Conservation (phyloP, 2,329 filamentous ascomycete genomes). For the Penicillium freii region DNA sequence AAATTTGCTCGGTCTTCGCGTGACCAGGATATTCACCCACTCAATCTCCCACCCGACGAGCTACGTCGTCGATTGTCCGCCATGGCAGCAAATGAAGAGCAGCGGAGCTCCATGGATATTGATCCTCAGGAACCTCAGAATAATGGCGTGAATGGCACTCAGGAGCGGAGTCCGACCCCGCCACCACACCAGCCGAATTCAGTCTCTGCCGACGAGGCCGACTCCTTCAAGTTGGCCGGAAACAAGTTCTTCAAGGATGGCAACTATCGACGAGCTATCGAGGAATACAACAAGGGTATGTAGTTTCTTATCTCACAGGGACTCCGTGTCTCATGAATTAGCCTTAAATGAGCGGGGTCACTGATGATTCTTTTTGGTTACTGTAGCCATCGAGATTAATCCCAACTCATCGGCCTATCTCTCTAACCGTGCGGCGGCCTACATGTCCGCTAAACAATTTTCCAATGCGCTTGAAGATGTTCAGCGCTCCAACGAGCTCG, state of each 20-base stretch:
- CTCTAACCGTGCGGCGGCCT: conserved; percentile 91
- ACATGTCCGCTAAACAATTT: conserved; percentile 82
- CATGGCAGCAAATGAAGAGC: conserved; percentile 50
- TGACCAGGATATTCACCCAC: conserved; percentile 70
- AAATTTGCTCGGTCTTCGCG: conserved; percentile 36
- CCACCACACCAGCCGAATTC: conserved; percentile 49
- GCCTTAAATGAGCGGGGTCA: conserved; percentile 1
- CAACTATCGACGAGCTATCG: conserved; percentile 82
- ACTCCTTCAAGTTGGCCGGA: conserved; percentile 85
- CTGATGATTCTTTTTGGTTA: conserved; percentile 14
- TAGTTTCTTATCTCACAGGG: conserved; percentile 3
- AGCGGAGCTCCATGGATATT: conserved; percentile 70
- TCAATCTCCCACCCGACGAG: conserved; percentile 88
- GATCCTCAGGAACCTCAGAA: conserved; percentile 47
- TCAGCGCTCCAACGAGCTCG: conserved; percentile 74
- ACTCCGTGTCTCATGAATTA: background rate
- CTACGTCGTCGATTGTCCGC: conserved; percentile 67
- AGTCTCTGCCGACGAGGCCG: conserved; percentile 69
- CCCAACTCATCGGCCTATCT: conserved; percentile 85
- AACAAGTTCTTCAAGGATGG: conserved; percentile 97
- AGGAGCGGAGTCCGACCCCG: conserved; percentile 46
- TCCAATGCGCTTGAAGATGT: conserved; percentile 82
- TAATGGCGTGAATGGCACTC: conserved; percentile 35
- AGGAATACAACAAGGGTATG: conserved; percentile 92
- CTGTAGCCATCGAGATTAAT: conserved; percentile 78